A percentile compares a stretch with the other conserved stretches of the same genome.
These are phyloP conservation scores for Pulveroboletus ravenelii DNA, from an alignment of 768 basidiomycete genomes.

Conservation along the genomic window DNA sequence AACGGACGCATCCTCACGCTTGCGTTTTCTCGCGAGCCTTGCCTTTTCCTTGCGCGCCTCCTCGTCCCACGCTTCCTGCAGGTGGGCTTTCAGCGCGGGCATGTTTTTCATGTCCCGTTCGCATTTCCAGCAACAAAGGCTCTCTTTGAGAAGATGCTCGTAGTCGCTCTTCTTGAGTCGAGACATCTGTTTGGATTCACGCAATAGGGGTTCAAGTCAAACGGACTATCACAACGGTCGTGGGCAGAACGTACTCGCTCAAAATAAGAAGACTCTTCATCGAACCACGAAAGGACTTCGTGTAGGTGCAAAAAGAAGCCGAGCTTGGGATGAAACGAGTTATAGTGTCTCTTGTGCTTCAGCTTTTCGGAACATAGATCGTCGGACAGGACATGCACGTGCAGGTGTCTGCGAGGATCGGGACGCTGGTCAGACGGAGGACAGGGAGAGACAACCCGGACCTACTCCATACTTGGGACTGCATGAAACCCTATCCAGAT, in stretches of 20 bases:
- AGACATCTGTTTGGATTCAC: slow-evolving; percentile 41
- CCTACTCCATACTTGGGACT: slow-evolving; percentile 81
- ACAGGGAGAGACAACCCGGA: slow-evolving; percentile 7
- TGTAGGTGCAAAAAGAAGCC: slow-evolving; percentile 80
- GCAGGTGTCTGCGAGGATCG: slow-evolving; percentile 56
- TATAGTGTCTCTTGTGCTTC: slow-evolving; percentile 89
- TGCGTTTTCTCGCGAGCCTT: slow-evolving; percentile 39
- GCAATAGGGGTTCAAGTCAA: neutral
- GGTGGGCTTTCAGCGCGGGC: slow-evolving; percentile 67
- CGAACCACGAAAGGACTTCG: slow-evolving; percentile 80
- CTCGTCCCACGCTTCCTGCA: slow-evolving; percentile 68
- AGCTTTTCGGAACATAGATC: slow-evolving; percentile 66
- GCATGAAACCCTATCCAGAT: slow-evolving; percentile 85
- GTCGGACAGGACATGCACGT: slow-evolving; percentile 80
- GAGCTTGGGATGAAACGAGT: slow-evolving; percentile 79
- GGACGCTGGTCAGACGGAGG: too few species aligned
- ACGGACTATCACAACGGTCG: neutral
- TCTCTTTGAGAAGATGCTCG: slow-evolving; percentile 63
- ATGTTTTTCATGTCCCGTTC: slow-evolving; percentile 60
- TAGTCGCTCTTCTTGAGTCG: slow-evolving; percentile 48
- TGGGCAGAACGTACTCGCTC: slow-evolving; percentile 32
- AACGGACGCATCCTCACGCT: slow-evolving; percentile 17
- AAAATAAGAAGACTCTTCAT: slow-evolving; percentile 54
- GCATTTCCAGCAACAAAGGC: slow-evolving; percentile 70
- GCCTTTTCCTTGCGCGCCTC: slow-evolving; percentile 40